Evolutionary conservation across 768 basidiomycete genomes (phyloP).

Genomic region (Mycena crocata): DNA sequence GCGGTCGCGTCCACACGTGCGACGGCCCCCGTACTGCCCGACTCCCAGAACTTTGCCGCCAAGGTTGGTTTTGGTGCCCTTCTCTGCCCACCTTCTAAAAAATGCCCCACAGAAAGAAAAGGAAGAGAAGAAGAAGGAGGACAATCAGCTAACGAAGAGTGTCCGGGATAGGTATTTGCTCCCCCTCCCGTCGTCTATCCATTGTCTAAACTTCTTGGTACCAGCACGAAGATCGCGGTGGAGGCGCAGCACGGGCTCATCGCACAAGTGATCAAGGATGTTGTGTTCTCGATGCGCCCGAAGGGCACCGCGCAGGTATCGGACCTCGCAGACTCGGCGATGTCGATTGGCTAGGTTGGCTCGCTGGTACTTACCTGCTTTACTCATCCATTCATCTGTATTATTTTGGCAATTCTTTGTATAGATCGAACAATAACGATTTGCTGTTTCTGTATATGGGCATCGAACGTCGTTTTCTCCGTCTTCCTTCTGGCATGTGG

Average conservation of each 20-base stretch:
- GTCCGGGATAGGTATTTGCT: slow-evolving; percentile 83
- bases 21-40: slow-evolving; percentile 63
- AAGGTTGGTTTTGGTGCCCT: slow-evolving; percentile 53
- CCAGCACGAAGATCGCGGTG: slow-evolving; percentile 86
- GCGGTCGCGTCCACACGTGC: slow-evolving; percentile 70
- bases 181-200: neutral
- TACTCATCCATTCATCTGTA: slow-evolving; percentile 12
- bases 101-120: slow-evolving; percentile 57
- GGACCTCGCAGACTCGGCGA: slow-evolving; percentile 16
- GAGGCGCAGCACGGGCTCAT: slow-evolving; percentile 96
- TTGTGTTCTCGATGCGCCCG: slow-evolving; percentile 81
- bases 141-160: slow-evolving; percentile 88
- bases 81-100: neutral
- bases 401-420: slow-evolving; percentile 25
- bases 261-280: slow-evolving; percentile 92
- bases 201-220: neutral
- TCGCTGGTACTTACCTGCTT: neutral
- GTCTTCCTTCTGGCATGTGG: too few relatives aligned
- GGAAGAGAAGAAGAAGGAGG: slow-evolving; percentile 87
- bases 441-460: too few relatives aligned
- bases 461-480: too few relatives aligned
- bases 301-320: neutral
- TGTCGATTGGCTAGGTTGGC: slow-evolving; percentile 11
- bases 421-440: slow-evolving; percentile 1
- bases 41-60: slow-evolving; percentile 46